These are phyloP conservation scores for Solanum medicagineum DNA, from an alignment of 257 asterid genomes.

Conservation along the genomic window DNA sequence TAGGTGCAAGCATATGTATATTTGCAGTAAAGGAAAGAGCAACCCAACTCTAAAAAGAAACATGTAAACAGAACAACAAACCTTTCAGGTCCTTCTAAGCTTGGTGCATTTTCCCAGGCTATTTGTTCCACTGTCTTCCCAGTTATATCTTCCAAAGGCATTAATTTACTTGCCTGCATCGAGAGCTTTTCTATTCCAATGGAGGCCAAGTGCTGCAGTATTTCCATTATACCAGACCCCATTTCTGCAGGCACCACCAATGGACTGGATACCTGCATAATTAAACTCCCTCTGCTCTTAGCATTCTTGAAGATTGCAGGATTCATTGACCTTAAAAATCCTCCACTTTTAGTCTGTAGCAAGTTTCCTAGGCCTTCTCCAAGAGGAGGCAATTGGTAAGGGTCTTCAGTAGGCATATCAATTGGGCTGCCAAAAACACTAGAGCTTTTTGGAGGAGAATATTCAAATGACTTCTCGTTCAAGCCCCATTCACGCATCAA, in stretches of 20 bases:
- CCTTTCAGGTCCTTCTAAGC: conserved; percentile 67
- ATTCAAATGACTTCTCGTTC: conserved; percentile 54
- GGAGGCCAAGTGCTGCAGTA: conserved; percentile 75
- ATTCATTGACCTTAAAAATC: conserved; percentile 81
- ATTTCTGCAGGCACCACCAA: conserved; percentile 95
- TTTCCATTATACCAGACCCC: conserved; percentile 82
- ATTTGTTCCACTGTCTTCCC: conserved; percentile 80
- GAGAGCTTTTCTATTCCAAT: conserved; percentile 89
- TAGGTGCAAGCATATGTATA: not conserved
- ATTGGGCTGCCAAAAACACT: conserved; percentile 59
- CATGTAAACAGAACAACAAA: conserved; percentile 9
- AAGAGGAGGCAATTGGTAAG: conserved; percentile 52
- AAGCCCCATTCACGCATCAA: conserved; percentile 83
- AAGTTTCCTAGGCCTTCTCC: conserved; percentile 81
- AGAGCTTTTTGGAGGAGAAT: conserved; percentile 48
- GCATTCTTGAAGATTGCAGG: conserved; percentile 55
- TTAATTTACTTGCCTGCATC: conserved; percentile 81
- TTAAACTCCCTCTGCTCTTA: conserved; percentile 61
- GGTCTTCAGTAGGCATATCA: conserved; percentile 36
- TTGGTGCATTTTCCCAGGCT: conserved; percentile 56
- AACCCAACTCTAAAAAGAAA: not conserved
- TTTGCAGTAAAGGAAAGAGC: not conserved
- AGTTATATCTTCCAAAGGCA: conserved; percentile 88
- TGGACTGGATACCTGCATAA: conserved; percentile 88
- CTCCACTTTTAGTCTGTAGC: conserved; percentile 73